A percentile compares a stretch with the other conserved stretches of the same genome.
phyloP scores from a whole-genome alignment of 306 rosid genomes.

The Castanopsis chinensis region DNA sequence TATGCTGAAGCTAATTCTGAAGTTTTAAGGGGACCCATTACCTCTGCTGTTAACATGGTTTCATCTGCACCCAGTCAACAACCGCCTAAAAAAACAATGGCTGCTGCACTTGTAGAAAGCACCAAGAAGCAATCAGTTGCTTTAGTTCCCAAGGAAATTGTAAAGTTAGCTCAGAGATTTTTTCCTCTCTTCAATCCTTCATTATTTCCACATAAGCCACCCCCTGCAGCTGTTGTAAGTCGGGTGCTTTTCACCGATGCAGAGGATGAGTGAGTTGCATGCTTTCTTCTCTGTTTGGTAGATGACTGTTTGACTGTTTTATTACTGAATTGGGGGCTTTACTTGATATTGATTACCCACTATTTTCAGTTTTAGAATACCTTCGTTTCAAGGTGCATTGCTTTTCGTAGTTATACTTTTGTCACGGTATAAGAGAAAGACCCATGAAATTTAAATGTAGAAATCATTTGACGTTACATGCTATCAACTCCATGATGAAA shows the following conservation, averaged over 20 bases:
- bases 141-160: constrained; percentile 78
- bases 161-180: constrained; percentile 67
- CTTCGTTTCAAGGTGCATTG: neutral
- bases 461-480: neutral
- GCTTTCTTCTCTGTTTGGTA: constrained; percentile 13
- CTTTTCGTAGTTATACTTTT: neutral
- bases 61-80: constrained; percentile 44
- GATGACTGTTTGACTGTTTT: neutral
- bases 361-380: neutral
- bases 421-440: neutral
- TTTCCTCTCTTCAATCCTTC: constrained; percentile 74
- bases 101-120: constrained; percentile 87
- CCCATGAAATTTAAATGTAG: neutral
- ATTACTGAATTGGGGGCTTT: constrained; percentile 8
- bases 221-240: constrained; percentile 66
- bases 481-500: neutral
- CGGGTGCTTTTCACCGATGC: constrained; percentile 93
- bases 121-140: constrained; percentile 93
- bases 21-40: constrained; percentile 32
- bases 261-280: constrained; percentile 89
- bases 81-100: constrained; percentile 83
- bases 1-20: constrained; percentile 45
- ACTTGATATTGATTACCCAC: constrained; percentile 9
- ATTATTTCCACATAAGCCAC: constrained; percentile 92
- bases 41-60: constrained; percentile 34